Evolutionary conservation across 2,329 filamentous ascomycete genomes (phyloP).

Genomic region (Alternaria gaisen): DNA sequence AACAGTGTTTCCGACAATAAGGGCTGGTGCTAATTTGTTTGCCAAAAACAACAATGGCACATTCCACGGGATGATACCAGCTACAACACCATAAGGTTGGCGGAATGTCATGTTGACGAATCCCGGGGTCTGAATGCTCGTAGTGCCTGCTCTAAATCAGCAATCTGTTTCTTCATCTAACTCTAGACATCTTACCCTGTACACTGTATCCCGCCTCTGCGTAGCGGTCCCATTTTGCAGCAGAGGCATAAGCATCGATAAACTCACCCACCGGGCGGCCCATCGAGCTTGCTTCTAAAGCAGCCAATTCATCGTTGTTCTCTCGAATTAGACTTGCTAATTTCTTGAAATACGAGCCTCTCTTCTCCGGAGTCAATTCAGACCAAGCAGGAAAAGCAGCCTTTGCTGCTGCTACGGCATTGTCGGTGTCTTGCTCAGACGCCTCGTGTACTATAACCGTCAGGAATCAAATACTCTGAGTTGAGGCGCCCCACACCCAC

Average conservation of each 20-base stretch:
- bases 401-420: slow-evolving; percentile 73
- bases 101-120: slow-evolving; percentile 73
- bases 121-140: slow-evolving; percentile 61
- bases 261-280: slow-evolving; percentile 85
- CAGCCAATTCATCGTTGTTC: slow-evolving; percentile 81
- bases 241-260: slow-evolving; percentile 78
- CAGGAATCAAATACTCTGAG: not conserved
- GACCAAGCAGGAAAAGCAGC: slow-evolving; percentile 80
- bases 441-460: slow-evolving; percentile 51
- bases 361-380: slow-evolving; percentile 33
- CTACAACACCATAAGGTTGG: slow-evolving; percentile 80
- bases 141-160: slow-evolving; percentile 65
- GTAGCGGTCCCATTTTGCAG: slow-evolving; percentile 82
- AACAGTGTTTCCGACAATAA: slow-evolving; percentile 47
- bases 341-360: slow-evolving; percentile 56
- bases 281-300: slow-evolving; percentile 84
- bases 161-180: not conserved
- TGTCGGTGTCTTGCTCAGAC: slow-evolving; percentile 66
- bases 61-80: slow-evolving; percentile 76
- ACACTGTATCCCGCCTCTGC: slow-evolving; percentile 76
- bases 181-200: slow-evolving; percentile 54
- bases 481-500: slow-evolving; percentile 56
- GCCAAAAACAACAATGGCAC: slow-evolving; percentile 41
- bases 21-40: slow-evolving; percentile 39
- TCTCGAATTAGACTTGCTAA: slow-evolving; percentile 79